Percentiles rank a stretch among this genome's conserved stretches.
Evolutionary conservation across 768 basidiomycete species (phyloP).

Genomic region (Pisolithus sp.): DNA sequence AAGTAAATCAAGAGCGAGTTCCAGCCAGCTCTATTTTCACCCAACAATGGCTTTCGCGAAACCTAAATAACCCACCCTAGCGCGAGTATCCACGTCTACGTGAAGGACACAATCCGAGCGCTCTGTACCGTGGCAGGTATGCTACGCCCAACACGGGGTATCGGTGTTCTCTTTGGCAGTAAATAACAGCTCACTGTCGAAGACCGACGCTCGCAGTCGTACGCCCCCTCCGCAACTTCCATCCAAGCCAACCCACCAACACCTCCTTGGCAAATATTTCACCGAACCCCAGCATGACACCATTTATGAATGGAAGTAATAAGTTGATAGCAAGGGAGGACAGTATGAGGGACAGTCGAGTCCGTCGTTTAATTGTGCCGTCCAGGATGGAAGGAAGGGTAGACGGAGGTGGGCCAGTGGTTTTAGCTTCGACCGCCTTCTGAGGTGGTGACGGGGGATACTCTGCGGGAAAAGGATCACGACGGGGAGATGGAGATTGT

Average conservation of each 20-base stretch:
- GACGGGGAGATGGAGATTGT: conserved; percentile 35
- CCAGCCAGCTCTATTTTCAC: too few species aligned
- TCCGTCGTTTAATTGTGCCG: conserved; percentile 53
- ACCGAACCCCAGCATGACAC: conserved; percentile 94
- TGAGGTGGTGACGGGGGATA: conserved; percentile 8
- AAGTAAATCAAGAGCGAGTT: too few species aligned
- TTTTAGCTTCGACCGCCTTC: conserved; percentile 17
- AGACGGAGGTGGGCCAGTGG: conserved; percentile 30
- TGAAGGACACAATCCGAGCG: background rate
- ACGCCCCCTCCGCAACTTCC: conserved; percentile 27
- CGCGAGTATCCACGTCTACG: background rate
- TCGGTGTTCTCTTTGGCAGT: background rate
- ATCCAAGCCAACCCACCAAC: conserved; percentile 48
- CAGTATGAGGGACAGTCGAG: conserved; percentile 61
- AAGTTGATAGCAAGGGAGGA: conserved; percentile 81
- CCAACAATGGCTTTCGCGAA: background rate
- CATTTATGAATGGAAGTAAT: conserved; percentile 83
- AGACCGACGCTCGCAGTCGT: conserved; percentile 21
- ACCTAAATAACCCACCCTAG: background rate
- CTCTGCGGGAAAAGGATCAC: conserved; percentile 13
- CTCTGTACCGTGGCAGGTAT: background rate
- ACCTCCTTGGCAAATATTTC: conserved; percentile 86
- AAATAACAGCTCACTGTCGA: conserved; percentile 9
- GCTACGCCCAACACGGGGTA: background rate
- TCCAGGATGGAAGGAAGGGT: conserved; percentile 71